A percentile compares a stretch with the other conserved stretches of the same genome.
Evolutionary conservation across 2,329 filamentous ascomycete genomes (phyloP).

Genomic region (Coniosporium uncinatum): DNA sequence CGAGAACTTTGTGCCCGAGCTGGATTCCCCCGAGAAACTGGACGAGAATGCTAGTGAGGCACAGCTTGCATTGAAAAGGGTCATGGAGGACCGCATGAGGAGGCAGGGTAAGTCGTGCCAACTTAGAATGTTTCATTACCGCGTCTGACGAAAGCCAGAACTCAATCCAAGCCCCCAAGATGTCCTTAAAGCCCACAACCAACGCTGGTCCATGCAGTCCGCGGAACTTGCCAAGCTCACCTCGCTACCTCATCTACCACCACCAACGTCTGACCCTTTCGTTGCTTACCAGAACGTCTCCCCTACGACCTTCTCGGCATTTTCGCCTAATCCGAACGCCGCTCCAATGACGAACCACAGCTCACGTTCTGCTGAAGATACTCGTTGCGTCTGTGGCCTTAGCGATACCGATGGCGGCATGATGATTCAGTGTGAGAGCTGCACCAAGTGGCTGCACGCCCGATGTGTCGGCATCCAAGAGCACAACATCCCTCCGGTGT

Average conservation of each 20-base stretch:
- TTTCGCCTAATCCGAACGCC: conserved; percentile 34
- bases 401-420: conserved; percentile 45
- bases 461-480: conserved; percentile 49
- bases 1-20: background rate
- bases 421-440: conserved; percentile 59
- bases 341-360: conserved; percentile 48
- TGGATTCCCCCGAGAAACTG: background rate
- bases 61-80: conserved; percentile 29
- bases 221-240: conserved; percentile 20
- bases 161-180: conserved; percentile 17
- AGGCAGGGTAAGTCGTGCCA: conserved; percentile 18
- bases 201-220: conserved; percentile 37
- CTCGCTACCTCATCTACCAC: background rate
- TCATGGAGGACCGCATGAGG: conserved; percentile 27
- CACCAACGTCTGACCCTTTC: conserved; percentile 8
- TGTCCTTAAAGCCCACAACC: conserved; percentile 33
- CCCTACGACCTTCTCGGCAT: conserved; percentile 45
- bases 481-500: conserved; percentile 34
- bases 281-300: conserved; percentile 25
- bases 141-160: conserved; percentile 14
- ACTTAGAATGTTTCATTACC: background rate
- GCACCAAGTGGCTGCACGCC: conserved; percentile 57
- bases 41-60: conserved; percentile 18
- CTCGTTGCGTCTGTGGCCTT: conserved; percentile 52
- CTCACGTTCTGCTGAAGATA: conserved; percentile 41